These are phyloP conservation scores for Stephanodiscus triporus DNA, from an alignment of 108 stramenopile species.

Conservation along the genomic window DNA sequence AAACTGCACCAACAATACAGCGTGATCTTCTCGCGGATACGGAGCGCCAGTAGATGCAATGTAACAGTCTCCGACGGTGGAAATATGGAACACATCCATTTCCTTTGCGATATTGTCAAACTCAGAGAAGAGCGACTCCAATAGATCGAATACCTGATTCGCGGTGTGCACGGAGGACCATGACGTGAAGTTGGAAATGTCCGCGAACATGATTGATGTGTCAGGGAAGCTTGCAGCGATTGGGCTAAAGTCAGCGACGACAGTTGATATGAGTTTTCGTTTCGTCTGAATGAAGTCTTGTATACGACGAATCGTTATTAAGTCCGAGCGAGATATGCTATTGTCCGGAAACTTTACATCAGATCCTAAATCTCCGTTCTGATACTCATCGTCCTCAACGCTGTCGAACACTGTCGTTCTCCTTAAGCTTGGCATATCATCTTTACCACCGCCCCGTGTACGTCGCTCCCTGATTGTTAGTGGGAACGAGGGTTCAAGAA, in stretches of 20 bases:
- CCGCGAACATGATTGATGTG: constrained; percentile 40
- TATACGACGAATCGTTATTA: too few species aligned
- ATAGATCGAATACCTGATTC: constrained; percentile 63
- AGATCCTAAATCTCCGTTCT: not conserved
- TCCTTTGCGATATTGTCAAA: constrained; percentile 57
- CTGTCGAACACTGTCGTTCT: too few species aligned
- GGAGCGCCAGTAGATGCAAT: constrained; percentile 67
- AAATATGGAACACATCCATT: constrained; percentile 58
- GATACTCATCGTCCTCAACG: not conserved
- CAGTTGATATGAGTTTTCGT: too few species aligned
- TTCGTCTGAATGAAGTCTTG: too few species aligned
- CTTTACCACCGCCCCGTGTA: not conserved
- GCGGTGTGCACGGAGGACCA: constrained; percentile 58
- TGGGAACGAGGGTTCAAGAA: constrained; percentile 16
- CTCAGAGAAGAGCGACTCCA: constrained; percentile 60
- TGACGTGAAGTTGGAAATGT: constrained; percentile 28
- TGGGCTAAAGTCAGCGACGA: not conserved
- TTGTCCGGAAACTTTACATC: not conserved
- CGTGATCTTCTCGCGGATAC: constrained; percentile 59
- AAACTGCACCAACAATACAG: constrained; percentile 55
- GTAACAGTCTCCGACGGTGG: constrained; percentile 68
- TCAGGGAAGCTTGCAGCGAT: constrained; percentile 28
- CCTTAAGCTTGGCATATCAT: not conserved
- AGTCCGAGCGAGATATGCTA: not conserved
- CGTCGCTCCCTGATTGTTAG: constrained; percentile 8